A percentile compares a stretch with the other conserved stretches of the same genome.
These are phyloP conservation scores for Hymenoscyphus scutula DNA, from an alignment of 2,329 filamentous ascomycete species.

Conservation along the genomic window DNA sequence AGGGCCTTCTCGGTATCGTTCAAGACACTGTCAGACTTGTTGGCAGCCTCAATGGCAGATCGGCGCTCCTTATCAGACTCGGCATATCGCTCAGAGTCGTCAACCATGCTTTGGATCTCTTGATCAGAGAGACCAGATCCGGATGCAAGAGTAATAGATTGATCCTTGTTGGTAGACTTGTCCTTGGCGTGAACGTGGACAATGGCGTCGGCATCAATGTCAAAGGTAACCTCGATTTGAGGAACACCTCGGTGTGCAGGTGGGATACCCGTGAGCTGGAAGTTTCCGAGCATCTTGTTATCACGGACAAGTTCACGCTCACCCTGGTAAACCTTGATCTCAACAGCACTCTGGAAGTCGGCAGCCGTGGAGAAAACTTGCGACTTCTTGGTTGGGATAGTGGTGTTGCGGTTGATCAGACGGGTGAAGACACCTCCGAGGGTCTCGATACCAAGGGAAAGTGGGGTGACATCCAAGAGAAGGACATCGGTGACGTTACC, in stretches of 20 bases:
- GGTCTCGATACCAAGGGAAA: slow-evolving; percentile 97
- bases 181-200: slow-evolving; percentile 98
- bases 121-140: slow-evolving; percentile 92
- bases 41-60: slow-evolving; percentile 90
- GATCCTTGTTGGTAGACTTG: slow-evolving; percentile 99
- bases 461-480: slow-evolving; percentile 90
- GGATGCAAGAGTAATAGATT: slow-evolving; percentile 98
- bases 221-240: slow-evolving; percentile 96
- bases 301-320: slow-evolving; percentile 98
- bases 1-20: slow-evolving; percentile 98
- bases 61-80: slow-evolving; percentile 97
- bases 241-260: slow-evolving; percentile 95
- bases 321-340: slow-evolving; percentile 99
- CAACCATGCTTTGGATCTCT: slow-evolving; percentile 97
- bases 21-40: slow-evolving; percentile 92
- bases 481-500: slow-evolving; percentile 96
- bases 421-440: slow-evolving; percentile 97
- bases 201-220: slow-evolving; percentile 97
- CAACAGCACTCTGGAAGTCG: slow-evolving; percentile 97
- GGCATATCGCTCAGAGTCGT: slow-evolving; percentile 95
- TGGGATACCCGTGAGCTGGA: slow-evolving; percentile 97
- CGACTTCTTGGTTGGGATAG: slow-evolving; percentile 98
- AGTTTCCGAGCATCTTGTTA: slow-evolving; percentile 99
- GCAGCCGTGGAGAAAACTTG: slow-evolving; percentile 97
- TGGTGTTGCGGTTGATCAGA: slow-evolving; percentile 98